Conservation (phyloP, 1,284 basidiomycete genomes). For the Hortiboletus rubellus region DNA sequence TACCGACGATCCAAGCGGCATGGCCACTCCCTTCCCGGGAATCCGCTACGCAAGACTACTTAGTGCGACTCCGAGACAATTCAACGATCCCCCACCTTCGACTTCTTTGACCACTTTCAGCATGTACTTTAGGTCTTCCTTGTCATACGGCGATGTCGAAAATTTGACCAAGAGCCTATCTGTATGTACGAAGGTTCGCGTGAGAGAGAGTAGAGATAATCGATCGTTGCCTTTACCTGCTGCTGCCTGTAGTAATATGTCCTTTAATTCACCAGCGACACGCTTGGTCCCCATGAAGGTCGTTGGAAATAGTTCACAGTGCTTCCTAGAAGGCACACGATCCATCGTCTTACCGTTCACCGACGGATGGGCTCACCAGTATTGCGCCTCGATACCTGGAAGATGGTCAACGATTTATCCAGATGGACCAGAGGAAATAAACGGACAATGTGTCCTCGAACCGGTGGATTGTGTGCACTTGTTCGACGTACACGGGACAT, state of each 20-base stretch:
- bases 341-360: background rate
- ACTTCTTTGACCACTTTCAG: constrained; percentile 32
- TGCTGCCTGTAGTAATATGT: constrained; percentile 27
- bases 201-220: background rate
- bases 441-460: constrained; percentile 28
- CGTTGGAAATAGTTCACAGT: constrained; percentile 35
- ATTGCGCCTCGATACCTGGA: constrained; percentile 31
- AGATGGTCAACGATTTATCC: constrained; percentile 3
- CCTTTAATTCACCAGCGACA: constrained; percentile 24
- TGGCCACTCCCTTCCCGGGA: constrained; percentile 9
- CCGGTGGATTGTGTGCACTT: constrained; percentile 10
- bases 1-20: constrained; percentile 32
- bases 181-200: constrained; percentile 11
- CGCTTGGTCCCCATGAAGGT: constrained; percentile 21
- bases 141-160: constrained; percentile 32
- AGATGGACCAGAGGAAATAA: background rate
- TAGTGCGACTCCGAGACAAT: background rate
- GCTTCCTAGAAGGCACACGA: constrained; percentile 18
- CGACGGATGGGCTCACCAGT: constrained; percentile 24
- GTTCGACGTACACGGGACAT: constrained; percentile 24
- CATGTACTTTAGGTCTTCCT: constrained; percentile 26
- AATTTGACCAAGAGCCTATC: constrained; percentile 34
- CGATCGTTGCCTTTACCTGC: constrained; percentile 20
- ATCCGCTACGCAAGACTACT: constrained; percentile 7
- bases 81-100: constrained; percentile 10